A percentile compares a stretch with the other conserved stretches of the same genome.
Conservation (phyloP, 129 eudicot species). For the Pulicaria dysenterica region DNA sequence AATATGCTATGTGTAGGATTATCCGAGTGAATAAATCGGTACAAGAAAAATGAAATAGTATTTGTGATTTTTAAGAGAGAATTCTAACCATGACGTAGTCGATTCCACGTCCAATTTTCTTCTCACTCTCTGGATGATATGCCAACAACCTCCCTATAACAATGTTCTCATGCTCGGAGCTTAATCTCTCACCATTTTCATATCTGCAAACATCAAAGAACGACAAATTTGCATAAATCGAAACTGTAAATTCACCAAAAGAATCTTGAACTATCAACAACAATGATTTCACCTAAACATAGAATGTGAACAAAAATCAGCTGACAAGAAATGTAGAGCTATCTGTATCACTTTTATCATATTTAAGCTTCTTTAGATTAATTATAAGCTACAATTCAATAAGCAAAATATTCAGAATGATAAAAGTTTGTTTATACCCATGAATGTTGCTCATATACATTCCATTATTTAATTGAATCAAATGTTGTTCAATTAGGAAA, state of each 20-base stretch:
- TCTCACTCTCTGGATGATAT: slow-evolving; percentile 67
- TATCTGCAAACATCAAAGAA: slow-evolving; percentile 41
- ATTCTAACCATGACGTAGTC: slow-evolving; percentile 70
- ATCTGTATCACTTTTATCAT: not conserved
- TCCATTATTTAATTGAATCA: not conserved
- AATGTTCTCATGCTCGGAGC: slow-evolving; percentile 61
- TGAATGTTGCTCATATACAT: not conserved
- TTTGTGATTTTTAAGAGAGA: slow-evolving; percentile 9
- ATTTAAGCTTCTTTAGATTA: slow-evolving; percentile 6
- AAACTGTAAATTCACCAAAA: not conserved
- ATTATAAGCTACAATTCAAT: not conserved
- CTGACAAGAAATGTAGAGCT: not conserved
- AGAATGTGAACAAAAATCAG: not conserved
- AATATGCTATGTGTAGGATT: not conserved
- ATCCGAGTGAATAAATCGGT: too few species aligned
- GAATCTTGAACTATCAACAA: not conserved
- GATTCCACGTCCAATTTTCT: slow-evolving; percentile 82
- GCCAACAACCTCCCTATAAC: slow-evolving; percentile 70
- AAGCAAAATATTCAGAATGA: not conserved
- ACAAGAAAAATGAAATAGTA: not conserved
- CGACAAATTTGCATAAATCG: slow-evolving; percentile 4
- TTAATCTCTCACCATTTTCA: slow-evolving; percentile 66
- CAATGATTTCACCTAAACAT: not conserved
- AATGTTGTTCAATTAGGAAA: too few species aligned
- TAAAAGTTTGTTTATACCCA: not conserved